phyloP scores from a whole-genome alignment of 2,329 filamentous ascomycete genomes.

The Lojkania enalia region DNA sequence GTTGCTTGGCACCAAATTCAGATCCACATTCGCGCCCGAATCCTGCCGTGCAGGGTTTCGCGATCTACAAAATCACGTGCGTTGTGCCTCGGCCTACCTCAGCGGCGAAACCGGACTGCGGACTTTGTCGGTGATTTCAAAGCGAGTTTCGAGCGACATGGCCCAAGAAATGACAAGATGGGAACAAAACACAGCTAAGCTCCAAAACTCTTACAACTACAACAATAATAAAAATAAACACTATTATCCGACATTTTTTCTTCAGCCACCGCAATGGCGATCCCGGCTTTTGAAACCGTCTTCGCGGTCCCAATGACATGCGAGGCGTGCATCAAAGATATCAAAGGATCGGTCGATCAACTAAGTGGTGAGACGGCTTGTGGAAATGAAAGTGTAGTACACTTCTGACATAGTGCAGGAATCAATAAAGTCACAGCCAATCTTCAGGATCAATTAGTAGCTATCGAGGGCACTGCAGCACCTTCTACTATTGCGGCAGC shows the following conservation, averaged over 20 bases:
- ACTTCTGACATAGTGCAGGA: slow-evolving; percentile 53
- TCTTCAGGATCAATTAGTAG: slow-evolving; percentile 79
- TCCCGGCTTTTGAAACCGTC: slow-evolving; percentile 67
- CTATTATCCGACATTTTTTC: neutral
- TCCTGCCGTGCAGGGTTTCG: neutral
- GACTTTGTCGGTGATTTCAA: slow-evolving; percentile 20
- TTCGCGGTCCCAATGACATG: slow-evolving; percentile 96
- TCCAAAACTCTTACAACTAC: too few relatives aligned
- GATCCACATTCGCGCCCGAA: neutral
- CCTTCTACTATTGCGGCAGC: slow-evolving; percentile 87
- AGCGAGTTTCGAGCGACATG: slow-evolving; percentile 13
- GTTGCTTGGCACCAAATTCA: slow-evolving; percentile 7
- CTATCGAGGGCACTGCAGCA: slow-evolving; percentile 85
- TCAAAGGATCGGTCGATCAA: slow-evolving; percentile 76
- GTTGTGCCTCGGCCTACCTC: slow-evolving; percentile 3
- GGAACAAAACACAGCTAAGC: too few relatives aligned
- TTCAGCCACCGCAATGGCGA: slow-evolving; percentile 27
- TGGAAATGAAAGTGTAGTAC: neutral
- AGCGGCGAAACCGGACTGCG: slow-evolving; percentile 1
- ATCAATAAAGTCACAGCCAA: slow-evolving; percentile 82
- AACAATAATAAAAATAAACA: too few relatives aligned
- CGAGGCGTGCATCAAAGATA: slow-evolving; percentile 82
- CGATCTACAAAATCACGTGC: neutral
- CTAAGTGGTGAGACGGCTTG: slow-evolving; percentile 58
- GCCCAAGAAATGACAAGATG: too few relatives aligned